Conservation (phyloP, 1,284 basidiomycete genomes). For the Boletus mariae region DNA sequence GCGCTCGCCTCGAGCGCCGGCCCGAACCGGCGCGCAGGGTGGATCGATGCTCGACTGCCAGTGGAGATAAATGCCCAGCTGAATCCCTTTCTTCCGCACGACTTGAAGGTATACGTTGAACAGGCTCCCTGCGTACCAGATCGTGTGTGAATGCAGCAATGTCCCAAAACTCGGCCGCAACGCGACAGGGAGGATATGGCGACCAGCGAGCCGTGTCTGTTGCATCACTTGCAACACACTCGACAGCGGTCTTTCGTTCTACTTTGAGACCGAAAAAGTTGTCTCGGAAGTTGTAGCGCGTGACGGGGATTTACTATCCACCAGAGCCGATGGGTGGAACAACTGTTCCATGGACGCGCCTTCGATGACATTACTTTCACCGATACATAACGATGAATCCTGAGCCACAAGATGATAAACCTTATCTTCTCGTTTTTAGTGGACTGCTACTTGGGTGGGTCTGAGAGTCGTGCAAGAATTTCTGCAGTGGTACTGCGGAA, state of each 20-base stretch:
- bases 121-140: slow-evolving; percentile 77
- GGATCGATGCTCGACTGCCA: slow-evolving; percentile 53
- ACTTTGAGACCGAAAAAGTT: slow-evolving; percentile 65
- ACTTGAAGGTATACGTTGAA: slow-evolving; percentile 90
- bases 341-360: slow-evolving; percentile 53
- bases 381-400: slow-evolving; percentile 45
- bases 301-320: slow-evolving; percentile 33
- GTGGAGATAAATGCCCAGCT: slow-evolving; percentile 89
- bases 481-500: too few relatives aligned
- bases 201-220: slow-evolving; percentile 51
- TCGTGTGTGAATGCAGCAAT: slow-evolving; percentile 74
- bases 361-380: slow-evolving; percentile 61
- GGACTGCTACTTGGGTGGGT: too few relatives aligned
- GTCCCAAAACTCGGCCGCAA: slow-evolving; percentile 90
- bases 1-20: too few relatives aligned
- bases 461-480: too few relatives aligned
- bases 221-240: slow-evolving; percentile 41
- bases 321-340: slow-evolving; percentile 36
- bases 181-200: slow-evolving; percentile 71
- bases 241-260: slow-evolving; percentile 38
- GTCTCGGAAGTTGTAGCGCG: slow-evolving; percentile 11
- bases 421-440: too few relatives aligned
- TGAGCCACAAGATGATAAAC: too few relatives aligned
- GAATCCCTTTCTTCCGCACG: slow-evolving; percentile 67
- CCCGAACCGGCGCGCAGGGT: too few relatives aligned